Conservation (phyloP, 2,329 filamentous ascomycete genomes). For the Exophiala calicioides region DNA sequence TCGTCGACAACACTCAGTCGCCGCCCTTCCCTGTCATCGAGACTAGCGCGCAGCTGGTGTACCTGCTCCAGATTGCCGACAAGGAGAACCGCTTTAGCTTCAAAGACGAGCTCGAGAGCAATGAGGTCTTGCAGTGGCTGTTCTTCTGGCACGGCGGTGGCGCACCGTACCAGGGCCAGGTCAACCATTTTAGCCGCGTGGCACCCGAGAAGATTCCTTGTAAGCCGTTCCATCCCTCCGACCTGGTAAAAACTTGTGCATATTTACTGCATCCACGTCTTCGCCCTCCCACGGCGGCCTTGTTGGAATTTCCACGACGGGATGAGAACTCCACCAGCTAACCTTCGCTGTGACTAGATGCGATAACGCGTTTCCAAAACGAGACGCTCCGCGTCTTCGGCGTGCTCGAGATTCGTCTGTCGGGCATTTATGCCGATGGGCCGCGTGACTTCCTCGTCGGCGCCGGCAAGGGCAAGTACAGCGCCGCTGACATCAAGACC, state of each 20-base stretch:
- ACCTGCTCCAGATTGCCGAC: constrained; percentile 54
- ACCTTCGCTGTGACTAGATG: constrained; percentile 36
- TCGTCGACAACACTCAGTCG: constrained; percentile 53
- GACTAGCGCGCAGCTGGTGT: constrained; percentile 55
- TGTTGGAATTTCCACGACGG: too few species aligned
- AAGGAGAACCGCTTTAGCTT: constrained; percentile 55
- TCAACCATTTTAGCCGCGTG: constrained; percentile 49
- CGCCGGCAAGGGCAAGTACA: constrained; percentile 57
- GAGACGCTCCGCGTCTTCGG: constrained; percentile 55
- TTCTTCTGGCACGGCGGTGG: constrained; percentile 51
- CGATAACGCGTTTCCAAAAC: constrained; percentile 54
- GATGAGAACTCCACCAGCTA: constrained; percentile 7
- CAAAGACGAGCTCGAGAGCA: constrained; percentile 53
- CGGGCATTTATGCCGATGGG: constrained; percentile 54
- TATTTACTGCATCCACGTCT: too few species aligned
- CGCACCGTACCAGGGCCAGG: constrained; percentile 40
- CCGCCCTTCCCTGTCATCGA: constrained; percentile 57
- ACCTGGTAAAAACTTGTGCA: too few species aligned
- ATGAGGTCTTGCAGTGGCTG: constrained; percentile 53
- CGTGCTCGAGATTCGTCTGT: constrained; percentile 58
- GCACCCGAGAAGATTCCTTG: constrained; percentile 51
- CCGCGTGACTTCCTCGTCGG: constrained; percentile 56
- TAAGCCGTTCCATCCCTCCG: constrained; percentile 27
- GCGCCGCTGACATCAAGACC: constrained; percentile 55
- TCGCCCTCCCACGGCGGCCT: too few species aligned